These are phyloP conservation scores for Pneumocystis sp. DNA, from an alignment of 1,139 yeast genomes.

Conservation along the genomic window DNA sequence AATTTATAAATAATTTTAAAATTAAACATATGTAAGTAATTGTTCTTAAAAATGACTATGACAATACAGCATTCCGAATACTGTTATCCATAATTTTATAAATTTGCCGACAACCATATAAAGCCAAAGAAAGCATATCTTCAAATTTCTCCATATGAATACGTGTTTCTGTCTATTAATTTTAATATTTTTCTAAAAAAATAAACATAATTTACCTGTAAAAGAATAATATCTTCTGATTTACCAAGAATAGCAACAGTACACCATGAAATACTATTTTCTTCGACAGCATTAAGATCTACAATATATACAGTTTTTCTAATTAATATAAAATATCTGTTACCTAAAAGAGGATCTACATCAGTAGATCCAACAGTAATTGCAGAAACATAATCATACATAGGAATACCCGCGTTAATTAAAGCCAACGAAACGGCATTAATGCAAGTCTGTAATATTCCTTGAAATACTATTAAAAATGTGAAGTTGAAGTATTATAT, in stretches of 20 bases:
- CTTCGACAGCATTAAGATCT: conserved; percentile 74
- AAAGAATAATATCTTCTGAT: conserved; percentile 58
- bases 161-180: conserved; percentile 49
- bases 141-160: conserved; percentile 73
- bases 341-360: conserved; percentile 43
- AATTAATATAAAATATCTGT: neutral
- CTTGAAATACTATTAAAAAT: conserved; percentile 20
- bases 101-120: conserved; percentile 76
- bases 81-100: conserved; percentile 77
- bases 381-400: conserved; percentile 80
- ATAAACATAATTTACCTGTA: conserved; percentile 24
- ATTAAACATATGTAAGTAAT: neutral
- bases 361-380: conserved; percentile 69
- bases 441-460: conserved; percentile 59
- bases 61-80: conserved; percentile 47
- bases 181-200: neutral
- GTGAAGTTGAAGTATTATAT: neutral
- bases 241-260: conserved; percentile 70
- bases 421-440: conserved; percentile 85
- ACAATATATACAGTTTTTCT: neutral
- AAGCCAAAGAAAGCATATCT: conserved; percentile 62
- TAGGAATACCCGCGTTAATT: conserved; percentile 88
- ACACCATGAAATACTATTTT: conserved; percentile 61
- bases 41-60: conserved; percentile 15
- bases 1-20: neutral